Evolutionary conservation across 495 filamentous ascomycete genomes (phyloP).

Genomic region (Trichoderma parareesei): DNA sequence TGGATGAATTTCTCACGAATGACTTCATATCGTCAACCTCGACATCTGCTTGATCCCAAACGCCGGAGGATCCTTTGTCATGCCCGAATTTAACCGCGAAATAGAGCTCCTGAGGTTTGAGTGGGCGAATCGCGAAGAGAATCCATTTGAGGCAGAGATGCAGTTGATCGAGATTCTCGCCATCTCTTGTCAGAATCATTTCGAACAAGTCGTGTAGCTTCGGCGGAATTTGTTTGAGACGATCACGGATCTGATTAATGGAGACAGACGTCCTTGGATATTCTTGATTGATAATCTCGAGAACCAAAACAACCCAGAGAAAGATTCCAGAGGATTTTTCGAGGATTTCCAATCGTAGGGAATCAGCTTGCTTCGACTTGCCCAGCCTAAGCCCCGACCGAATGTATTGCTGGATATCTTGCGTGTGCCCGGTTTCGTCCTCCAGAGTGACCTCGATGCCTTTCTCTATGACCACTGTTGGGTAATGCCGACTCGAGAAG

Average conservation of each 20-base stretch:
- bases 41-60: slow-evolving; percentile 13
- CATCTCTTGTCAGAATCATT: slow-evolving; percentile 29
- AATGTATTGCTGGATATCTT: slow-evolving; percentile 21
- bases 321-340: slow-evolving; percentile 38
- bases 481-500: slow-evolving; percentile 46
- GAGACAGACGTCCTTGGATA: slow-evolving; percentile 21
- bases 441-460: slow-evolving; percentile 25
- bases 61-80: slow-evolving; percentile 12
- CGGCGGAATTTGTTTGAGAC: slow-evolving; percentile 22
- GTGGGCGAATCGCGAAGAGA: slow-evolving; percentile 25
- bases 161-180: slow-evolving; percentile 20
- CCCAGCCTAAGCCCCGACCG: slow-evolving; percentile 18
- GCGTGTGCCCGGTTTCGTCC: slow-evolving; percentile 18
- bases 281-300: slow-evolving; percentile 37
- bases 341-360: slow-evolving; percentile 24
- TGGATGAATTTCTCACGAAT: slow-evolving; percentile 28
- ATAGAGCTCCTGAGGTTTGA: slow-evolving; percentile 30
- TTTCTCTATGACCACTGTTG: slow-evolving; percentile 31
- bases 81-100: slow-evolving; percentile 27
- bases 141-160: slow-evolving; percentile 35
- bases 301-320: slow-evolving; percentile 41
- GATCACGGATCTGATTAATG: slow-evolving; percentile 17
- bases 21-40: slow-evolving; percentile 14
- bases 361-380: slow-evolving; percentile 19
- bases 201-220: slow-evolving; percentile 27